phyloP scores from a whole-genome alignment of 495 filamentous ascomycete genomes.

The Durotheca rogersii region DNA sequence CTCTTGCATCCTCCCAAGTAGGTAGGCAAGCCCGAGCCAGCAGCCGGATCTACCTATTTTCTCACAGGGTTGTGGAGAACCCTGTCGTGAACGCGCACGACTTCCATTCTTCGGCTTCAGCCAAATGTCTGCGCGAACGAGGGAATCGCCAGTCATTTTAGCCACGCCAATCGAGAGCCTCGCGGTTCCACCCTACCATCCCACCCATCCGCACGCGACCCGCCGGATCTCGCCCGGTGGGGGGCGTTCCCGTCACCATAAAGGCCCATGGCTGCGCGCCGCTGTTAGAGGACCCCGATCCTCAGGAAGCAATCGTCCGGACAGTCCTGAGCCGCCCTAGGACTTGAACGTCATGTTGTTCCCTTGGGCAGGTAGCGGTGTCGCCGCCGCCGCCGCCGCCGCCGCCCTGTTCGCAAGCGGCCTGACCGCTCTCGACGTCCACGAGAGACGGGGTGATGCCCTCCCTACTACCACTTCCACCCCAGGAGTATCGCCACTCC shows the following conservation, averaged over 20 bases:
- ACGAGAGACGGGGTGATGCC: slow-evolving; percentile 19
- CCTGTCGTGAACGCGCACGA: slow-evolving; percentile 22
- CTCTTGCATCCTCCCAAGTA: too few species aligned
- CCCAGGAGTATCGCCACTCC: slow-evolving; percentile 2
- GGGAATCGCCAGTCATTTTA: slow-evolving; percentile 19
- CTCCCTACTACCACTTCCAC: slow-evolving; percentile 5
- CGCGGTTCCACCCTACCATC: too few species aligned
- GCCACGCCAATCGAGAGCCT: slow-evolving; percentile 23
- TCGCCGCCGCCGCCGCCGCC: slow-evolving; percentile 26
- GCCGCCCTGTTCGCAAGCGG: slow-evolving; percentile 31
- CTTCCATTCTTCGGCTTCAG: slow-evolving; percentile 24
- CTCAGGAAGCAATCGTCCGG: slow-evolving; percentile 15
- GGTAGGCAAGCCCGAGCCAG: too few species aligned
- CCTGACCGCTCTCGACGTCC: slow-evolving; percentile 19
- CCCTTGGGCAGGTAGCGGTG: too few species aligned
- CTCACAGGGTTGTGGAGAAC: slow-evolving; percentile 35
- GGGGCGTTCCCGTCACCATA: slow-evolving; percentile 5
- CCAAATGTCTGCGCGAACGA: slow-evolving; percentile 21
- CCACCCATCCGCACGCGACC: slow-evolving; percentile 16
- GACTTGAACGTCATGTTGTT: slow-evolving; percentile 33
- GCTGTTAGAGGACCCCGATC: slow-evolving; percentile 11
- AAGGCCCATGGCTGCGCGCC: slow-evolving; percentile 5
- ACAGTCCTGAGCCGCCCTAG: slow-evolving; percentile 18
- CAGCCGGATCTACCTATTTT: too few species aligned
- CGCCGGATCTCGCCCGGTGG: slow-evolving; percentile 11